Evolutionary conservation across 257 asterid species (phyloP).

Genomic region (Misopates orontium): DNA sequence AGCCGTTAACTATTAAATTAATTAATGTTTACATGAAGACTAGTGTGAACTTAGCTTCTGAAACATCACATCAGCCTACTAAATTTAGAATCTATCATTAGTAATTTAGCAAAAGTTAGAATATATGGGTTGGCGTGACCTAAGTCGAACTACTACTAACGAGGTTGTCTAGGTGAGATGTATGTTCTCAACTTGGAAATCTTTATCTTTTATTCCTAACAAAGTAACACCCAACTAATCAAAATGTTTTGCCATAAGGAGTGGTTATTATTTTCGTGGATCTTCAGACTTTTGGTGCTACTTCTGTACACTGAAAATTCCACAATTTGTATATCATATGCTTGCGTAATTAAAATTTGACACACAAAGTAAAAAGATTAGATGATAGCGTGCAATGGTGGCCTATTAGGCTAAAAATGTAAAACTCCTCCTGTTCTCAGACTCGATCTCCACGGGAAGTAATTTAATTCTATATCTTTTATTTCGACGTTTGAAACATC

Average conservation of each 20-base stretch:
- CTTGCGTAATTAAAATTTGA: no score
- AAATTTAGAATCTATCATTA: constrained; percentile 25
- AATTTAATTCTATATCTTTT: no score
- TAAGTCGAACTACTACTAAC: constrained; percentile 16
- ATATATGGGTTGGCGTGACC: constrained; percentile 33
- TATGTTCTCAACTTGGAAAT: constrained; percentile 23
- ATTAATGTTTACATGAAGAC: constrained; percentile 34
- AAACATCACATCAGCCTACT: constrained; percentile 29
- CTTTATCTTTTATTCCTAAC: constrained; percentile 16
- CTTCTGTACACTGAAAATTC: neutral
- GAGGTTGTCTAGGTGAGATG: constrained; percentile 38
- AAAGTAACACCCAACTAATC: neutral
- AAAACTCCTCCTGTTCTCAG: no score
- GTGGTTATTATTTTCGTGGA: neutral
- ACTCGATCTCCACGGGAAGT: no score
- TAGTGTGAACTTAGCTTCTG: constrained; percentile 10
- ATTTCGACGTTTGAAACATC: no score
- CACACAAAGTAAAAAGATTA: no score
- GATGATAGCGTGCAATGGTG: no score
- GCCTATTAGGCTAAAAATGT: no score
- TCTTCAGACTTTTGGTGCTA: no score
- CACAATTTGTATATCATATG: no score
- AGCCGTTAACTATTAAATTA: neutral
- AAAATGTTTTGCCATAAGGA: neutral
- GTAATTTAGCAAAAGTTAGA: constrained; percentile 10